Conservation (phyloP, 306 rosid species). For the Rosa chinensis region DNA sequence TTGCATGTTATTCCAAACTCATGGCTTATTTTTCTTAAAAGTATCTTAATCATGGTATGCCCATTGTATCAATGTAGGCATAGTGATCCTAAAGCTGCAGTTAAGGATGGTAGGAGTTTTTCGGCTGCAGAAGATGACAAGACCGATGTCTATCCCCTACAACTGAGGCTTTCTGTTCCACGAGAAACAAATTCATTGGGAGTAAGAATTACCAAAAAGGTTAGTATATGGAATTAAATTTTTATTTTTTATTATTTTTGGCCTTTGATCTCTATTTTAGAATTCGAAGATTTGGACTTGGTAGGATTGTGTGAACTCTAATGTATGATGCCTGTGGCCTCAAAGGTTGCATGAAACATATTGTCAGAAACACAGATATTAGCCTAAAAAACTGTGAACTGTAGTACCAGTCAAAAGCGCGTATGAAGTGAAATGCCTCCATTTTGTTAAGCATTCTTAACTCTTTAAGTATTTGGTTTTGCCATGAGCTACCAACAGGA, state of each 20-base stretch:
- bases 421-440: background rate
- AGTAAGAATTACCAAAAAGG: conserved; percentile 94
- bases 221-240: conserved; percentile 14
- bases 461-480: background rate
- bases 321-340: background rate
- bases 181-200: conserved; percentile 74
- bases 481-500: background rate
- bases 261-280: background rate
- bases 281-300: background rate
- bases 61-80: conserved; percentile 60
- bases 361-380: background rate
- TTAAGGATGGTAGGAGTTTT: conserved; percentile 65
- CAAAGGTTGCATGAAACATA: background rate
- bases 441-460: background rate
- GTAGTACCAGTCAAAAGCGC: background rate
- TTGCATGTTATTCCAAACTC: conserved; percentile 2
- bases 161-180: conserved; percentile 78
- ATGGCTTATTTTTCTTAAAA: conserved; percentile 4
- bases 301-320: background rate
- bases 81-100: conserved; percentile 63
- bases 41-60: conserved; percentile 26
- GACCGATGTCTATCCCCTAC: conserved; percentile 89
- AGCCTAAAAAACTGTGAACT: background rate
- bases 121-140: conserved; percentile 76
- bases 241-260: conserved; percentile 6